Percentiles rank a stretch among this genome's conserved stretches.
Conservation (phyloP, 208 protist genomes). For the Trypanosoma congolense region DNA sequence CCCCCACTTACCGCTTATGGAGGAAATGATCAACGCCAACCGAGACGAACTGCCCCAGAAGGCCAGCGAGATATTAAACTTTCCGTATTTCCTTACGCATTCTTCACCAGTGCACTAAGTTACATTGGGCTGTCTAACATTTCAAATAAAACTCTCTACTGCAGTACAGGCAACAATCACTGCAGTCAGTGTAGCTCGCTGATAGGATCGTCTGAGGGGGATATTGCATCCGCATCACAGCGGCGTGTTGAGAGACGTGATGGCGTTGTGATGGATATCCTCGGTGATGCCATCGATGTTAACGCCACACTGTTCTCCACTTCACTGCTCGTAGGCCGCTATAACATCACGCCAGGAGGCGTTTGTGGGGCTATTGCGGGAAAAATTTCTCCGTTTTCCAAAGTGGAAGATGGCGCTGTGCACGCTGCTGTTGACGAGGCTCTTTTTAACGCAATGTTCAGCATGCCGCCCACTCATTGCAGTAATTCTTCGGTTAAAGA, state of each 20-base stretch:
- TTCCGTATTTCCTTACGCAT: no score
- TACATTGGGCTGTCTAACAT: no score
- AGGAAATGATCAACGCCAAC: neutral
- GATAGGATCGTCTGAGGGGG: neutral
- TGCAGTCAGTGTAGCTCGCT: no score
- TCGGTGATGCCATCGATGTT: conserved; percentile 16
- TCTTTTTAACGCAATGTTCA: conserved; percentile 15
- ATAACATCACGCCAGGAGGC: neutral
- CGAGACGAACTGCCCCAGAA: neutral
- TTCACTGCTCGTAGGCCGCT: conserved; percentile 9
- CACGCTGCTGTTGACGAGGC: conserved; percentile 15
- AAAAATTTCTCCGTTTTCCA: neutral
- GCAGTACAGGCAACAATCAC: no score
- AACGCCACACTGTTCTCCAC: conserved; percentile 22
- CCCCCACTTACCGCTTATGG: conserved; percentile 11
- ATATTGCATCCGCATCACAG: neutral
- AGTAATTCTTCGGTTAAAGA: conserved; percentile 16
- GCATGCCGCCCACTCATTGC: conserved; percentile 22
- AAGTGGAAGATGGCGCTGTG: conserved; percentile 7
- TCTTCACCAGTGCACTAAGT: no score
- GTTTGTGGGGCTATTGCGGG: neutral
- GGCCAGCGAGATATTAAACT: no score
- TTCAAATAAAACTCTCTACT: no score
- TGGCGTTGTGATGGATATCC: neutral
- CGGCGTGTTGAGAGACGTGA: neutral